Conservation (phyloP, 192 early-diverging fungal species). For the Podila epigama region DNA sequence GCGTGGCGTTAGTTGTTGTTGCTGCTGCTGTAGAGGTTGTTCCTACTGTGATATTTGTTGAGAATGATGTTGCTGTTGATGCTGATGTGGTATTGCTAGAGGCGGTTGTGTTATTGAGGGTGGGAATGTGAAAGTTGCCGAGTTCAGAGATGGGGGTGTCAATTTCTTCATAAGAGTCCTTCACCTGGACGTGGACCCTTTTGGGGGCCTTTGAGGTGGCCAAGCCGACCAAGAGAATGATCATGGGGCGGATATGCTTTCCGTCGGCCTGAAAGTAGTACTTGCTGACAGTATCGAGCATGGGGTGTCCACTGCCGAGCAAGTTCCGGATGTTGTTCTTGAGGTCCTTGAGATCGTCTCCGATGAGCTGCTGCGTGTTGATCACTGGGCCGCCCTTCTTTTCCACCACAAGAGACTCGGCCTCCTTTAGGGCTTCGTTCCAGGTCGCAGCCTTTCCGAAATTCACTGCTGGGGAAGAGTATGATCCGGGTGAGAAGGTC, state of each 20-base stretch:
- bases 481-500: slow-evolving; percentile 46
- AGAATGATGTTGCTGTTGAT: too few species aligned
- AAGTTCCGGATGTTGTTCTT: slow-evolving; percentile 86
- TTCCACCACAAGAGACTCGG: slow-evolving; percentile 57
- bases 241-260: slow-evolving; percentile 91
- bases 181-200: slow-evolving; percentile 45
- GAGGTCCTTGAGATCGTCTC: slow-evolving; percentile 83
- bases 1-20: not conserved
- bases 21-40: too few species aligned
- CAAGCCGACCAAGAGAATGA: slow-evolving; percentile 90
- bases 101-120: slow-evolving; percentile 4
- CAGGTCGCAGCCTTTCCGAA: slow-evolving; percentile 49
- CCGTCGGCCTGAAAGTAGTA: slow-evolving; percentile 91
- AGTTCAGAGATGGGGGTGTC: slow-evolving; percentile 66
- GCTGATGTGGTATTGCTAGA: too few species aligned
- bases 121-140: slow-evolving; percentile 43
- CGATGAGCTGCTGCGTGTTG: slow-evolving; percentile 80
- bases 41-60: too few species aligned
- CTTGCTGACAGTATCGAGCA: slow-evolving; percentile 85
- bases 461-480: slow-evolving; percentile 35
- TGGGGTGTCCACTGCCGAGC: slow-evolving; percentile 87
- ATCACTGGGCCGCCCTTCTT: slow-evolving; percentile 57
- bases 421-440: slow-evolving; percentile 61
- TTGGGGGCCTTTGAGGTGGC: slow-evolving; percentile 79
- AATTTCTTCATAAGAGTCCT: slow-evolving; percentile 64